Base-by-base conservation (phyloP, 2,329 filamentous ascomycete genomes). In the Aspergillus pseudonomiae region DNA sequence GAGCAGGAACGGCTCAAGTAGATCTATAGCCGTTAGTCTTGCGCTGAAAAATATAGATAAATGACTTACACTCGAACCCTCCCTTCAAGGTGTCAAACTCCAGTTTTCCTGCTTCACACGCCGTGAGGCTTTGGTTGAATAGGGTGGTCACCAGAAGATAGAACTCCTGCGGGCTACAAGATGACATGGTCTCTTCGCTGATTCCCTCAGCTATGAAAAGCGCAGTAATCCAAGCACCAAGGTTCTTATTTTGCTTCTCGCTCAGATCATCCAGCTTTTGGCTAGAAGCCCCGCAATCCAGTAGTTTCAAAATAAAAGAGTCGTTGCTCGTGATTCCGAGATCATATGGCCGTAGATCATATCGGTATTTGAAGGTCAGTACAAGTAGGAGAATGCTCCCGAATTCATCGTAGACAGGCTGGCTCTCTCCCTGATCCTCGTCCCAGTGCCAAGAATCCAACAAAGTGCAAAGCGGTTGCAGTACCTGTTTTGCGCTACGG, bases 371-470 rank as follows among this genome's bases (percentile, higher is more conserved):
- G 62, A 86, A 84, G 0, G 84, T 83, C 46, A 88, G 77, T 5
- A 88, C 79, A 45, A 89, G 78, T 2, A 89, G 78, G 14, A 90
- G 76, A 26, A 89, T 83, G 16, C 86, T 85, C 2, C 86, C 86
- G 64, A 89, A 90, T 67, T 90, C 88, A 67, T 90, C 87, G 66
- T 89, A 90, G 3, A 88, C 82, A 0, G 87, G 87, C 68, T 89
- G 87, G 59, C 86, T 86, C 68, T 90, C 87, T 53, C 82, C 84
- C 75, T 89, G 86, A 61, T 89, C 87, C 66, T 87, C 86, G 60
- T 89, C 87, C 75, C 87, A 88, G 48, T 82, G 82, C 88, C 87
- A 90, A n/a, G 84, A 81, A 67, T 89, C 86, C 16, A 90, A 73
- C 52, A 88, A 75, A 32, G 79, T 76, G 72, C 86, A 88, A 1